Base-by-base conservation (phyloP, 2,329 filamentous ascomycete species). In the Aspergillus sp. region DNA sequence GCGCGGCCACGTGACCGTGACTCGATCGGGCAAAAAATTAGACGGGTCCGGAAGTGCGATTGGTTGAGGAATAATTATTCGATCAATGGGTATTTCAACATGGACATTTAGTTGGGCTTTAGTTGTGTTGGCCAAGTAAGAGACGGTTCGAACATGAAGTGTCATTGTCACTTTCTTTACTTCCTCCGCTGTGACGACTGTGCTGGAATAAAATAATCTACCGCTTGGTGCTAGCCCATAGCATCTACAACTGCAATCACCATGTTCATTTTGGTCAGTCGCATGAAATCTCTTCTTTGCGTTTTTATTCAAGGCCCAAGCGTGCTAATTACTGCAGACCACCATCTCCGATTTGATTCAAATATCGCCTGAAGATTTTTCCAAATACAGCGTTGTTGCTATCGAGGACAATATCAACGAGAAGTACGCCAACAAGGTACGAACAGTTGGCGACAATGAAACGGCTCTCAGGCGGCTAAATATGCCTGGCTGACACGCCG, bases 381-480 rank as follows among this genome's bases (percentile, higher is more conserved):
- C 82, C 51, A 93, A 93, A 68, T 68, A 70, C 54, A 94, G 87
- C 61, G 79, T 81, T 30, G 79, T 89, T 52, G 88, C 89, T 1
- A 88, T 98, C 53, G 89, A 96, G 69, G 90, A 98, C 72, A 93
- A 93, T 60, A 93, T 98, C 71, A 97, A 98, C 66, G 78, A 83
- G 53, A 98, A 98, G 71, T 98, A 96, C 68, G 83, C 91, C 49
- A 96, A 98, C 72, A 93, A 91, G 70, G 85, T 39, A 28, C 19
- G 19, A 19, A 19, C 19, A 19, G 19, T 19, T 19, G 19, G 19
- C 19, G 19, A 19, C 19, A 19, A 19, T 19, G 19, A 19, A 19
- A 19, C 19, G 19, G 19, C 19, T 19, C 19, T 19, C 19, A 19
- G 19, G 19, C 19, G 19, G 19, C 19, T 19, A 19, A 19, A 19